Conservation (phyloP, 805 yeast species). For the Sugiyamaella valdiviana region DNA sequence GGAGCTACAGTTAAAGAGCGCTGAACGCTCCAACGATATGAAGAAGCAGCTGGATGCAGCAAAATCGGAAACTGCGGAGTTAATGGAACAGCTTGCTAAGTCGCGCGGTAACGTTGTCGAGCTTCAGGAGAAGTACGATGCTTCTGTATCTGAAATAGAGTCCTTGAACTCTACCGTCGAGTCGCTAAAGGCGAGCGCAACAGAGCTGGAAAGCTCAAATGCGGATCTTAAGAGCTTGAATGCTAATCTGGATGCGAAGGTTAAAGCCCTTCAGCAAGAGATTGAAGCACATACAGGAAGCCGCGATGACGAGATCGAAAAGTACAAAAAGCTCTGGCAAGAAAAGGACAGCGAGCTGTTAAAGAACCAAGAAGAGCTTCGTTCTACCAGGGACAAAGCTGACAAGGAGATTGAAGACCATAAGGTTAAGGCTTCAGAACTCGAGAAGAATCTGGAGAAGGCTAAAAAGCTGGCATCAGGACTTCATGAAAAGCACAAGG, state of each 20-base stretch:
- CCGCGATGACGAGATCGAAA: background rate
- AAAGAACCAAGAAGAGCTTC: background rate
- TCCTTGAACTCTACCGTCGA: background rate
- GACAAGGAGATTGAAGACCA: background rate
- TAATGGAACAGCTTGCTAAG: constrained; percentile 1
- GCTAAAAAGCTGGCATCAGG: background rate
- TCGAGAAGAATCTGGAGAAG: background rate
- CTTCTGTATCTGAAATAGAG: background rate
- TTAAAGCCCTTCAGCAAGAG: background rate
- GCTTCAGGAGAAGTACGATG: constrained; percentile 1
- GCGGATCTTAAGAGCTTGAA: background rate
- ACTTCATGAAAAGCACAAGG: background rate
- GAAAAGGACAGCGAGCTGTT: background rate
- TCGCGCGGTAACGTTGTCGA: constrained; percentile 2
- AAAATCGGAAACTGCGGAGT: constrained; percentile 3
- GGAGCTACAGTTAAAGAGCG: background rate
- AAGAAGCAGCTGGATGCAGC: constrained; percentile 5
- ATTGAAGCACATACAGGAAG: background rate
- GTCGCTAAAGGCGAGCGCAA: background rate
- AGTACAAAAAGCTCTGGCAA: background rate
- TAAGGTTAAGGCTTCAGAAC: background rate
- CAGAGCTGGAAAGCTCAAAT: background rate
- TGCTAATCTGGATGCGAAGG: background rate
- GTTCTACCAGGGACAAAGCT: background rate
- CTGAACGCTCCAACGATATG: background rate